These are phyloP conservation scores for Candida namnaoensis DNA, from an alignment of 805 yeast genomes.

Conservation along the genomic window DNA sequence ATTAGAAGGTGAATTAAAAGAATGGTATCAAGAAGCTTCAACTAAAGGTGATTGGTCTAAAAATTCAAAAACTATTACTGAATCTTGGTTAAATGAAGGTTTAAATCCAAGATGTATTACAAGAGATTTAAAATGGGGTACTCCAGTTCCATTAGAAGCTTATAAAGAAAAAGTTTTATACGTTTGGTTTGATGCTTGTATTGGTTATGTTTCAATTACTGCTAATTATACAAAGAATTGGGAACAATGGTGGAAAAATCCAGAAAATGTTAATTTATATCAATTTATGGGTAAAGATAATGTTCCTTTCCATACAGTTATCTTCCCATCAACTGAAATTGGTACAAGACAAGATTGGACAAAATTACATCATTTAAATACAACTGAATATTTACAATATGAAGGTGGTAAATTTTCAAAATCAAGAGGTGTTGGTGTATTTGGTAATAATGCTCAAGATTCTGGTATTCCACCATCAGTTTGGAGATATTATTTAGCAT, in stretches of 20 bases:
- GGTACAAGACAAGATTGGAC: constrained; percentile 93
- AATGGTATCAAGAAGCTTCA: constrained; percentile 66
- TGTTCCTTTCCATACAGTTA: constrained; percentile 97
- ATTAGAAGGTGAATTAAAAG: constrained; percentile 64
- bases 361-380: constrained; percentile 78
- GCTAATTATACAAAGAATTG: constrained; percentile 80
- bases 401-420: constrained; percentile 98
- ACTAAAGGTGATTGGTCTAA: constrained; percentile 83
- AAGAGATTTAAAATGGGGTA: constrained; percentile 97
- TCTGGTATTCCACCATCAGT: constrained; percentile 88
- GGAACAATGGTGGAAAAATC: constrained; percentile 92
- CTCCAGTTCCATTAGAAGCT: constrained; percentile 89
- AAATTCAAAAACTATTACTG: constrained; percentile 81
- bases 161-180: constrained; percentile 86
- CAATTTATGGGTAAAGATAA: constrained; percentile 99
- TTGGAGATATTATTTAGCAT: constrained; percentile 94
- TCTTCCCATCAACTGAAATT: constrained; percentile 87
- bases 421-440: constrained; percentile 96
- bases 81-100: constrained; percentile 92
- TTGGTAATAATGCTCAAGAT: constrained; percentile 94
- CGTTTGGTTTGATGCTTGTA: constrained; percentile 99
- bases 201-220: constrained; percentile 94
- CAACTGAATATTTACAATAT: constrained; percentile 95
- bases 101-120: constrained; percentile 92
- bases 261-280: constrained; percentile 79